phyloP scores from a whole-genome alignment of 1,139 yeast genomes.

The Geotrichum carabidarum region DNA sequence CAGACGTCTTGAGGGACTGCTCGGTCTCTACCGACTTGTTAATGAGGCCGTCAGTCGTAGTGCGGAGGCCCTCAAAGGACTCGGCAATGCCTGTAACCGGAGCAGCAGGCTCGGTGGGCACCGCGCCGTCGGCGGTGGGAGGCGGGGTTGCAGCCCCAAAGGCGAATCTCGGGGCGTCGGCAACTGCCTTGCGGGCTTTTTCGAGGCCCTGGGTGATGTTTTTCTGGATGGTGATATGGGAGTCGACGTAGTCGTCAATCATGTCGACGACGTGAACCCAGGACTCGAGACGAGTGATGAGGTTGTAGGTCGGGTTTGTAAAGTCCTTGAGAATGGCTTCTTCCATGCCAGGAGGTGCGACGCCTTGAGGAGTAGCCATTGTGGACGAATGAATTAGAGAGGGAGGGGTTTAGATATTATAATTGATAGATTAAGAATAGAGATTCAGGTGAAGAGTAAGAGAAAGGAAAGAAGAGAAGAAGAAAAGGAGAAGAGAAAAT shows the following conservation, averaged over 20 bases:
- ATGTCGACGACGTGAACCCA: constrained; percentile 37
- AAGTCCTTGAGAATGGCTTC: constrained; percentile 28
- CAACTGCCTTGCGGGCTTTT: constrained; percentile 35
- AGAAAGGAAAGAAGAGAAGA: background rate
- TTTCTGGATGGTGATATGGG: constrained; percentile 31
- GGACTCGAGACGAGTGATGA: constrained; percentile 36
- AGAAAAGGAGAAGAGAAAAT: background rate
- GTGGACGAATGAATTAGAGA: background rate
- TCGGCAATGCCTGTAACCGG: constrained; percentile 34
- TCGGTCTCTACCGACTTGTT: constrained; percentile 37
- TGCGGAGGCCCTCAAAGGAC: constrained; percentile 35
- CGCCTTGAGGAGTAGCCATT: background rate
- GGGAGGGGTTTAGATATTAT: background rate
- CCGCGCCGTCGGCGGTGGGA: constrained; percentile 11
- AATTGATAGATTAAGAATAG: background rate
- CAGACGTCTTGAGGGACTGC: constrained; percentile 31
- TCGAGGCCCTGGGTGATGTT: constrained; percentile 30
- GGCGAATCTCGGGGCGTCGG: constrained; percentile 36
- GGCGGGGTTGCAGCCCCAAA: constrained; percentile 13
- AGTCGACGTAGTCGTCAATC: constrained; percentile 34
- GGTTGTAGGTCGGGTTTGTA: constrained; percentile 38
- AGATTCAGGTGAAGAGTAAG: background rate
- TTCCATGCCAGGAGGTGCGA: constrained; percentile 19
- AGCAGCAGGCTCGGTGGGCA: constrained; percentile 16
- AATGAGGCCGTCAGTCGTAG: constrained; percentile 33